Conservation (phyloP, 164 flowering plant species). For the Aristolochia contorta region DNA sequence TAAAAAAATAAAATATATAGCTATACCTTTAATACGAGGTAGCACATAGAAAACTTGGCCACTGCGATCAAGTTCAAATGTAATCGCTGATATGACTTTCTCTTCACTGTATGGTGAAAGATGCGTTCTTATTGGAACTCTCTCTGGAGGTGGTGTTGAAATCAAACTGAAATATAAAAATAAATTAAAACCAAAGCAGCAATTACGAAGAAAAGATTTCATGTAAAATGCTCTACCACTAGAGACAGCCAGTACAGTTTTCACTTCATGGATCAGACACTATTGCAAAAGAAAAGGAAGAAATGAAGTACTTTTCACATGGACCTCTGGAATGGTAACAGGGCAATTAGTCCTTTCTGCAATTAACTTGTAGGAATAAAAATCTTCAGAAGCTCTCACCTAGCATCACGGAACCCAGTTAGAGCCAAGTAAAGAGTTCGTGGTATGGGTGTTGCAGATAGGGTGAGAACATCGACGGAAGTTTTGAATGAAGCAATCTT, state of each 20-base stretch:
- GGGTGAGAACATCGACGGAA: slow-evolving; percentile 94
- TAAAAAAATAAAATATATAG: neutral
- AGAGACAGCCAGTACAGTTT: neutral
- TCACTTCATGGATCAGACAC: neutral
- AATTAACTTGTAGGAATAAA: no score
- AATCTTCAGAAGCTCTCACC: slow-evolving; percentile 31
- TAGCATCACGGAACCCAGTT: slow-evolving; percentile 98
- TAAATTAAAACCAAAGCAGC: no score
- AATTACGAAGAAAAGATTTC: neutral
- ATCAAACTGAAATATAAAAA: slow-evolving; percentile 60
- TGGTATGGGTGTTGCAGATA: slow-evolving; percentile 98
- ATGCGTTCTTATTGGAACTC: slow-evolving; percentile 91
- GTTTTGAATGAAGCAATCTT: slow-evolving; percentile 95
- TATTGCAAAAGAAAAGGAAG: neutral
- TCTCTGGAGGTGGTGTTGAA: slow-evolving; percentile 96
- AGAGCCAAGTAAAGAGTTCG: slow-evolving; percentile 91
- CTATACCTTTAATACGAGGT: slow-evolving; percentile 89
- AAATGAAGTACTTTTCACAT: no score
- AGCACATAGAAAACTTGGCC: slow-evolving; percentile 96
- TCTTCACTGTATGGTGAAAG: slow-evolving; percentile 64
- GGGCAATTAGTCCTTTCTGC: neutral
- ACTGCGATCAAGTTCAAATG: slow-evolving; percentile 78
- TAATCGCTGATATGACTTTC: slow-evolving; percentile 62
- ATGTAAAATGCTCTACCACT: neutral
- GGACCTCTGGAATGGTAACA: neutral